phyloP scores from a whole-genome alignment of 139 green algal species.

The Penium margaritaceum region DNA sequence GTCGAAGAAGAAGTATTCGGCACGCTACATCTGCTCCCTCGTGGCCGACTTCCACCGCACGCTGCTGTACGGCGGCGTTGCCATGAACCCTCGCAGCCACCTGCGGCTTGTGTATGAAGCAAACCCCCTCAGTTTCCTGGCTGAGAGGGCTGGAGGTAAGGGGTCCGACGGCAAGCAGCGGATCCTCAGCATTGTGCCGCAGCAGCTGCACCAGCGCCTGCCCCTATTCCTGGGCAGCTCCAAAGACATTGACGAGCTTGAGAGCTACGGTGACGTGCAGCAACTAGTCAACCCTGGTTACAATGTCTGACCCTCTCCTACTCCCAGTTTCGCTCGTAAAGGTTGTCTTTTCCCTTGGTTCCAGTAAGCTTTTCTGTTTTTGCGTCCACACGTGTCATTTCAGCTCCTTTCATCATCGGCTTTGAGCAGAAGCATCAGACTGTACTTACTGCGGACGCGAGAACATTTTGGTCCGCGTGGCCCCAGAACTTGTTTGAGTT shows the following conservation, averaged over 20 bases:
- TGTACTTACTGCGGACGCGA: no score
- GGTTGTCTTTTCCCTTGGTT: no score
- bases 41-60: conserved; percentile 64
- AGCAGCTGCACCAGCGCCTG: conserved; percentile 68
- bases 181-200: conserved; percentile 62
- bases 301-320: conserved; percentile 36
- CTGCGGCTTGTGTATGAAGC: conserved; percentile 64
- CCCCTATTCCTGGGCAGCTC: conserved; percentile 70
- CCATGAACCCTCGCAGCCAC: conserved; percentile 59
- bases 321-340: no score
- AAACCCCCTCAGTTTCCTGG: conserved; percentile 58
- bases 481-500: no score
- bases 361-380: no score
- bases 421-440: no score
- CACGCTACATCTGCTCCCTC: conserved; percentile 64
- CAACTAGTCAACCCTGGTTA: conserved; percentile 36
- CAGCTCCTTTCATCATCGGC: no score
- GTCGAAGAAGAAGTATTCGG: conserved; percentile 63
- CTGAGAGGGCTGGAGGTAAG: conserved; percentile 47
- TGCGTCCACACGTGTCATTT: no score
- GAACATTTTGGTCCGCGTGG: no score
- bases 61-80: conserved; percentile 50
- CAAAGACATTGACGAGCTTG: conserved; percentile 63
- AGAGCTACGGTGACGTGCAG: conserved; percentile 59
- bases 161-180: conserved; percentile 24